A percentile compares a stretch with the other conserved stretches of the same genome.
These are phyloP conservation scores for Fraxinus sp. DNA, from an alignment of 305 asterid species.

Conservation along the genomic window DNA sequence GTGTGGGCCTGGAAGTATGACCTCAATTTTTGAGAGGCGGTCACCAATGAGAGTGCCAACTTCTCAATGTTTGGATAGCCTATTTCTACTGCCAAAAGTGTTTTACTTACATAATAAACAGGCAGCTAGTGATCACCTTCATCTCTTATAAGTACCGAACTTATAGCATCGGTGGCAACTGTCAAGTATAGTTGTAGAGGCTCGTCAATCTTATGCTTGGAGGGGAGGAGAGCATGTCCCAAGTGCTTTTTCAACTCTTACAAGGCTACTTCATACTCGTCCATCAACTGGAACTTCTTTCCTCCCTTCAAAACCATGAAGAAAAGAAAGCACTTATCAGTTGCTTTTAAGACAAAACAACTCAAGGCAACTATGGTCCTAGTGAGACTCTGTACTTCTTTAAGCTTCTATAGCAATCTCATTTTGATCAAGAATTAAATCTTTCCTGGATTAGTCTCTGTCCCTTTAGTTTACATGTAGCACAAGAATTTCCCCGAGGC, in stretches of 20 bases:
- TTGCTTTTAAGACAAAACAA: neutral
- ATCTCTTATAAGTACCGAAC: neutral
- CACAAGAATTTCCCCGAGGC: neutral
- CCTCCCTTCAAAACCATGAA: neutral
- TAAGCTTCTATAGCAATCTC: neutral
- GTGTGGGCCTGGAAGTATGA: neutral
- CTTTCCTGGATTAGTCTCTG: no score
- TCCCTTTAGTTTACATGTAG: neutral
- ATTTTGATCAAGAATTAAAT: neutral
- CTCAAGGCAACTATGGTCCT: neutral
- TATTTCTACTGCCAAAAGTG: neutral
- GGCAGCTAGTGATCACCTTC: neutral
- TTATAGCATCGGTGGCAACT: neutral
- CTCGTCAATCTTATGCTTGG: neutral
- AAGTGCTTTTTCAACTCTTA: neutral
- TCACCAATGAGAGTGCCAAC: neutral
- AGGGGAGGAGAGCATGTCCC: neutral
- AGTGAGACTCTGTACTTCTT: neutral
- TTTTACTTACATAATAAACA: no score
- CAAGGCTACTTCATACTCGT: neutral
- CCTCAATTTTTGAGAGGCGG: neutral
- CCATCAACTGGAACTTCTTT: neutral
- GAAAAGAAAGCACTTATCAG: neutral
- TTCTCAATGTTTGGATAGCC: neutral
- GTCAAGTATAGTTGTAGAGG: neutral